Evolutionary conservation across 441 rosid genomes (phyloP).

Genomic region (Theobroma grandiflorum): DNA sequence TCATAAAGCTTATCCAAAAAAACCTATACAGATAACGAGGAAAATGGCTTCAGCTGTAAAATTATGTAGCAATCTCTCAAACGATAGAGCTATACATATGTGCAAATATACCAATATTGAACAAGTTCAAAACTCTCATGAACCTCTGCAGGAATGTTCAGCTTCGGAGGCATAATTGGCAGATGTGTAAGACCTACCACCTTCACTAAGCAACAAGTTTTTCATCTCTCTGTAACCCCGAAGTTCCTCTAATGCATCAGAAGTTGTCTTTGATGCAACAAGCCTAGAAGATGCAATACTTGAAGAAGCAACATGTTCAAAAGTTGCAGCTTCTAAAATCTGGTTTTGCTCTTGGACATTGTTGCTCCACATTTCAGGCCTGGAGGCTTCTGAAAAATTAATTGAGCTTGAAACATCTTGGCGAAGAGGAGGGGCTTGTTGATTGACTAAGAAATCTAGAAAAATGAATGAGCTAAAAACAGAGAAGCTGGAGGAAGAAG

Average conservation of each 20-base stretch:
- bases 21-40: background rate
- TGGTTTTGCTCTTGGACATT: conserved; percentile 33
- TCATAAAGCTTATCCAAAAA: background rate
- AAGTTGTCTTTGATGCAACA: conserved; percentile 67
- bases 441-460: too few relatives aligned
- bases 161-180: conserved; percentile 23
- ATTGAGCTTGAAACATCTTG: conserved; percentile 51
- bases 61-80: conserved; percentile 25
- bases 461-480: too few relatives aligned
- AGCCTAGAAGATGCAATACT: conserved; percentile 50
- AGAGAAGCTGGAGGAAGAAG: too few relatives aligned
- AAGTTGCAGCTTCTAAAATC: conserved; percentile 32
- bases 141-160: conserved; percentile 28
- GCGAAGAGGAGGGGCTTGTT: conserved; percentile 66
- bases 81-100: conserved; percentile 39
- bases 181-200: conserved; percentile 38
- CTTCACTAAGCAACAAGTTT: conserved; percentile 63
- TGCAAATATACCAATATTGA: conserved; percentile 29
- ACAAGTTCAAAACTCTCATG: conserved; percentile 25
- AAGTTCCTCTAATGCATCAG: conserved; percentile 94
- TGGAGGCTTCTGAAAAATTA: conserved; percentile 40
- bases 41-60: conserved; percentile 22
- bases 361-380: conserved; percentile 47
- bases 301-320: conserved; percentile 42
- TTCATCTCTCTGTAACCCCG: conserved; percentile 70